A percentile compares a stretch with the other conserved stretches of the same genome.
Evolutionary conservation across 306 rosid genomes (phyloP).

Genomic region (Herpetospermum pedunculosum): DNA sequence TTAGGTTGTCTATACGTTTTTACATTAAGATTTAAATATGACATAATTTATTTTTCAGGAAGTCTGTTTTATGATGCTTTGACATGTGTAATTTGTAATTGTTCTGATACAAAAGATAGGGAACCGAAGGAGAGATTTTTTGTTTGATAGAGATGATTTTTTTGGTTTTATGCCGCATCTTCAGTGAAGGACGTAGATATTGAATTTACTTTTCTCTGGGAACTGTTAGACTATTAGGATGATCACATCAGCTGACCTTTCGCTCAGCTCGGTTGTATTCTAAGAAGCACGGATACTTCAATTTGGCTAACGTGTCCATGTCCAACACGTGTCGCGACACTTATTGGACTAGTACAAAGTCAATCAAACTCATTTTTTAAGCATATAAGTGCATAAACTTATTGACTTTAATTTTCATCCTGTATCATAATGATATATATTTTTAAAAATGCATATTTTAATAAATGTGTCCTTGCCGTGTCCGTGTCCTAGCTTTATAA

Average conservation of each 20-base stretch:
- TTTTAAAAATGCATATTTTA: too few relatives aligned
- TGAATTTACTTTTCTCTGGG: neutral
- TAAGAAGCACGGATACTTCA: too few relatives aligned
- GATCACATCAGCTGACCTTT: neutral
- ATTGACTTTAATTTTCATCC: too few relatives aligned
- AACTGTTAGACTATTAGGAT: neutral
- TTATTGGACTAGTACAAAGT: too few relatives aligned
- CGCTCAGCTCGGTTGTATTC: neutral
- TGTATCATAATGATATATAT: too few relatives aligned
- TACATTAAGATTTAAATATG: neutral
- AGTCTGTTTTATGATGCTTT: neutral
- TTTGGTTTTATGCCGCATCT: neutral
- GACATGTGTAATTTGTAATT: neutral
- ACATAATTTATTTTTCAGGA: neutral
- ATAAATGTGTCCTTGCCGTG: too few relatives aligned
- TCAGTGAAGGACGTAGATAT: neutral
- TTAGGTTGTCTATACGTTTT: conserved; percentile 32
- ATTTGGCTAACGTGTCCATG: too few relatives aligned
- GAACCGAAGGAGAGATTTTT: neutral
- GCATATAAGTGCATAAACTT: too few relatives aligned
- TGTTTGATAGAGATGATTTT: neutral
- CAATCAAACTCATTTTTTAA: too few relatives aligned
- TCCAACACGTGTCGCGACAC: too few relatives aligned
- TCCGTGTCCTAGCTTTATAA: too few relatives aligned
- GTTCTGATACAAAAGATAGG: neutral